Evolutionary conservation across 495 filamentous ascomycete genomes (phyloP).

Genomic region (Alectoria sarmentosa): DNA sequence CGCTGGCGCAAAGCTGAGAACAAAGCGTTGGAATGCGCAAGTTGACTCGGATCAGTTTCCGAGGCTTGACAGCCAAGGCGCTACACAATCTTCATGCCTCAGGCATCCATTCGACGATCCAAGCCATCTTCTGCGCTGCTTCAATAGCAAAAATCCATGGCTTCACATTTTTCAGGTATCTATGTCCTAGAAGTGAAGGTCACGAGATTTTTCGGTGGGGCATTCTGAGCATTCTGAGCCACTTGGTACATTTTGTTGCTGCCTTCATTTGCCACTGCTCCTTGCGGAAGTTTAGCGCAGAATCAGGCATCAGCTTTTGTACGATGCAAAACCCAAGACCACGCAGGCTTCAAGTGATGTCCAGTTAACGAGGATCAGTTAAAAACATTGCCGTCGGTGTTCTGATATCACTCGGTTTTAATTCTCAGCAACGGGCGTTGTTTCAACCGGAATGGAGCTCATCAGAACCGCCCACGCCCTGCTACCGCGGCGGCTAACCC

Average conservation of each 20-base stretch:
- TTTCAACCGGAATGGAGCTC: conserved; percentile 36
- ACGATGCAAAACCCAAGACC: conserved; percentile 14
- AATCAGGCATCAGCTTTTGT: conserved; percentile 24
- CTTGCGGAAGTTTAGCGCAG: conserved; percentile 5
- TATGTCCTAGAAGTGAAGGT: not conserved
- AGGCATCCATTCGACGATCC: not conserved
- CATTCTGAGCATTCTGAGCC: conserved; percentile 16
- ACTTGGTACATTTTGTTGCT: conserved; percentile 23
- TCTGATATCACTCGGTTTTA: conserved; percentile 4
- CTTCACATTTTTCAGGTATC: not conserved
- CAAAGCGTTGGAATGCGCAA: not conserved
- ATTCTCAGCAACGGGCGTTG: not conserved
- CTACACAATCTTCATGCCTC: not conserved
- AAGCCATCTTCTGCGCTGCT: not conserved
- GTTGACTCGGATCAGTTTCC: not conserved
- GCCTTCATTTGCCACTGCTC: conserved; percentile 17
- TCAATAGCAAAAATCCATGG: not conserved
- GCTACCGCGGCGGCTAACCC: conserved; percentile 67
- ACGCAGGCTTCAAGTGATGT: not conserved
- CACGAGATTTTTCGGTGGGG: not conserved
- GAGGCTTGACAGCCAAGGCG: conserved; percentile 3
- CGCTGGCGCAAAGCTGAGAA: not conserved
- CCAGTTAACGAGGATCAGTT: not conserved
- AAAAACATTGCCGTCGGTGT: too few relatives aligned
- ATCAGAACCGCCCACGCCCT: conserved; percentile 40